Percentiles rank a stretch among this genome's conserved stretches.
Evolutionary conservation across 164 flowering plant genomes (phyloP).

Genomic region (Santalum album): DNA sequence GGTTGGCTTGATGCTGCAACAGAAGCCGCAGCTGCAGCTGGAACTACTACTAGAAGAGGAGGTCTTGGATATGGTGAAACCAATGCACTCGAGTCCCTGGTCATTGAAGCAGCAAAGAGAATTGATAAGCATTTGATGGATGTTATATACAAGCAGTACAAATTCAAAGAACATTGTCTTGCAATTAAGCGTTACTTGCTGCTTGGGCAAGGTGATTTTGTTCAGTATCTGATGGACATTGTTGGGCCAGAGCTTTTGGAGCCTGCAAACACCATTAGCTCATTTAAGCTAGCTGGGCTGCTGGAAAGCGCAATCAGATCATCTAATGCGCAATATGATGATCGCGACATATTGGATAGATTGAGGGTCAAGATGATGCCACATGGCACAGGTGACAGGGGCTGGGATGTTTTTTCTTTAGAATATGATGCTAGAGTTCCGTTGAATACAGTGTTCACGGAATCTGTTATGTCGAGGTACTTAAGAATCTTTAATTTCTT

Average conservation of each 20-base stretch:
- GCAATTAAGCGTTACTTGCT: slow-evolving; percentile 93
- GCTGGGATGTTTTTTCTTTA: slow-evolving; percentile 99
- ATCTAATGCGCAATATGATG: slow-evolving; percentile 99
- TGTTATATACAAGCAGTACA: slow-evolving; percentile 68
- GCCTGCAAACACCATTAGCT: slow-evolving; percentile 91
- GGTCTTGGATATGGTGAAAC: slow-evolving; percentile 96
- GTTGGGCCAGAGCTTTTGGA: slow-evolving; percentile 91
- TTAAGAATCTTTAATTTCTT: slow-evolving; percentile 84
- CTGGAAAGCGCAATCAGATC: slow-evolving; percentile 90
- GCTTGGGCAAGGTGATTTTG: slow-evolving; percentile 99
- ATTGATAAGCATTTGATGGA: slow-evolving; percentile 89
- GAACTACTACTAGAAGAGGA: slow-evolving; percentile 78
- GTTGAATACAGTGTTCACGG: slow-evolving; percentile 83
- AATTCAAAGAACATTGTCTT: slow-evolving; percentile 92
- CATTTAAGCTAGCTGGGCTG: slow-evolving; percentile 85
- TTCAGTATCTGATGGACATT: slow-evolving; percentile 96
- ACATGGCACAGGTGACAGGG: slow-evolving; percentile 84
- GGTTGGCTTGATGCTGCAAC: slow-evolving; percentile 93
- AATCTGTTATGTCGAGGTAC: slow-evolving; percentile 86
- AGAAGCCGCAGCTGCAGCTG: slow-evolving; percentile 84
- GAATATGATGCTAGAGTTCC: slow-evolving; percentile 94
- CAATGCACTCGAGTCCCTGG: slow-evolving; percentile 86
- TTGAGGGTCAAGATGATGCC: slow-evolving; percentile 98
- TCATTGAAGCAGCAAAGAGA: slow-evolving; percentile 85
- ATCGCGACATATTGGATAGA: slow-evolving; percentile 76